Evolutionary conservation across 495 filamentous ascomycete species (phyloP), one percentile per base, ranked within the genome.

Genomic region (Melanomma pulvis-pyrius): DNA sequence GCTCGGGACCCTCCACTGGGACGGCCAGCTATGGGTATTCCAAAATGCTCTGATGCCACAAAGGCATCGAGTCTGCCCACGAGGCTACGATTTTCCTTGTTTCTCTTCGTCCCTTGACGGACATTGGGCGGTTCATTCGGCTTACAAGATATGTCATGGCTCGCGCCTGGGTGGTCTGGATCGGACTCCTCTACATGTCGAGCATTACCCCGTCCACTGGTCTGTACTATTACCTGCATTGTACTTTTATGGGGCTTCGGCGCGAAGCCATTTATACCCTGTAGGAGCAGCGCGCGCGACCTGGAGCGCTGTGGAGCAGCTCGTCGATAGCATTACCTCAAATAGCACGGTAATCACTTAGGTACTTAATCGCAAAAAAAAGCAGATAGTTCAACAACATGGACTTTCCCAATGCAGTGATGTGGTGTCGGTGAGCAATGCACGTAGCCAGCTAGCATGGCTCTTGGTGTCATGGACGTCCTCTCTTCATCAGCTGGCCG

Each of bases 161-260:
- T 71, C 69, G 28, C 69, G 69, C 69, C 58, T 53, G 59, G 64
- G 57, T 63, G 69, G 63, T 63, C 32, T 60, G 59, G 69, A 46
- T 65, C 59, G 63, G 41, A 68, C 52, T 48, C n/a, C n/a, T n/a
- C n/a, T 59, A 2, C 15, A 21, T 39, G 41, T 59, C 56, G 56
- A 49, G 56, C 32, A 52, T 30, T 17, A 55, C 30, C 47, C 52
- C 59, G 55, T 61, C 65, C 49, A 57, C 47, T 62, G 53, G 61
- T 67, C 59, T 72, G 69, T 72, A 72, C 69, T 66, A 72, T 72
- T 72, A 72, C 53, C 63, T 66, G 59, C 64, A 68, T 65, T 72
- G 69, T 72, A 72, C 69, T 72, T 64, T 69, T 72, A 72, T 51
- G 47, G 32, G 26, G 57, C 60, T 62, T 52, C 41, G 47, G 29